Evolutionary conservation across 305 asterid genomes (phyloP).

Genomic region (Fraxinus greggii): DNA sequence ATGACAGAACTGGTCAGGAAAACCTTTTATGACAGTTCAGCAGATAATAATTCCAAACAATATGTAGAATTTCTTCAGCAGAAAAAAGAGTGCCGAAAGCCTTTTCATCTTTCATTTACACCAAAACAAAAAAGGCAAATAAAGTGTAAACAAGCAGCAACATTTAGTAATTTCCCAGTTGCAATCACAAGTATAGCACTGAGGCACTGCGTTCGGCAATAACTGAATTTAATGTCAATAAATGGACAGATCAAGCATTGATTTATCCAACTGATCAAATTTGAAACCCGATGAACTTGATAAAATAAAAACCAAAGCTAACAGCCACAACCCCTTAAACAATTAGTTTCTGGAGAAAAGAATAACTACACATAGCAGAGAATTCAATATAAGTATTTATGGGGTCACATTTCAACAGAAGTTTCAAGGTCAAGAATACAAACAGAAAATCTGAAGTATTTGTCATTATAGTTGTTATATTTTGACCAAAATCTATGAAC

Average conservation of each 20-base stretch:
- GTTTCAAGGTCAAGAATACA: slow-evolving; percentile 3
- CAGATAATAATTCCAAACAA: not conserved
- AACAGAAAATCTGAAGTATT: not conserved
- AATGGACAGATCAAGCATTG: not conserved
- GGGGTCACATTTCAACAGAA: not conserved
- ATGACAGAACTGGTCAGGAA: slow-evolving; percentile 34
- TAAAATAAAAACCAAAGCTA: slow-evolving; percentile 3
- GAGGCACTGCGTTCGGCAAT: not conserved
- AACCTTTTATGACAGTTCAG: slow-evolving; percentile 1
- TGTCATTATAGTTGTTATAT: not conserved
- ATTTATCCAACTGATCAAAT: slow-evolving; percentile 4
- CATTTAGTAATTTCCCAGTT: slow-evolving; percentile 3
- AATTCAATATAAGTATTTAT: not conserved
- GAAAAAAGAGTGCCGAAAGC: not conserved
- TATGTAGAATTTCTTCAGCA: not conserved
- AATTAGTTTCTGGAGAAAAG: not conserved
- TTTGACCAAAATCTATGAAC: not conserved
- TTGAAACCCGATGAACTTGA: not conserved
- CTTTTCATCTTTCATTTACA: not conserved
- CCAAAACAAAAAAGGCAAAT: not conserved
- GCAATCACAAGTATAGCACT: slow-evolving; percentile 1
- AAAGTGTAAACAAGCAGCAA: slow-evolving; percentile 4
- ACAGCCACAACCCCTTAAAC: not conserved
- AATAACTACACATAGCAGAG: not conserved
- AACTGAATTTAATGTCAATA: not conserved